A percentile compares a stretch with the other conserved stretches of the same genome.
Conservation (phyloP, 2,329 filamentous ascomycete genomes). For the Catunica adiposa region DNA sequence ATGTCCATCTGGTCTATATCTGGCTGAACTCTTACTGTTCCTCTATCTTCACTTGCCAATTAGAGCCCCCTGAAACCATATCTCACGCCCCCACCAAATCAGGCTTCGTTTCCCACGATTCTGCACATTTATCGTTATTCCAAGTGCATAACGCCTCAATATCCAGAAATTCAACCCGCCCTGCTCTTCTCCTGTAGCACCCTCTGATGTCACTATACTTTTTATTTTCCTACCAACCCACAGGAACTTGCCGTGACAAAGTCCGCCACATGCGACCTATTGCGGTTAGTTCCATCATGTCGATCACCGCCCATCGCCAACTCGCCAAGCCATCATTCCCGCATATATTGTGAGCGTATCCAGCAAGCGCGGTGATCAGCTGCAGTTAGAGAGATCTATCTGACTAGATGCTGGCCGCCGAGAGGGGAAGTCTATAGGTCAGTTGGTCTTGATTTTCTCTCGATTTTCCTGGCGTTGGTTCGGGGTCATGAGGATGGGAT, state of each 20-base stretch:
- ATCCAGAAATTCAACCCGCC: background rate
- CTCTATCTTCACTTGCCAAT: background rate
- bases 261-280: background rate
- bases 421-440: background rate
- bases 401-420: too few relatives aligned
- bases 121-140: background rate
- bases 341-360: too few relatives aligned
- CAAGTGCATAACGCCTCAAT: too few relatives aligned
- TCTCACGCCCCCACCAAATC: background rate
- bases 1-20: background rate
- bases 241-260: background rate
- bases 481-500: too few relatives aligned
- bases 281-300: background rate
- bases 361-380: too few relatives aligned
- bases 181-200: background rate
- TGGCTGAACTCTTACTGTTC: background rate
- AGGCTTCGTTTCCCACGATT: background rate
- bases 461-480: background rate
- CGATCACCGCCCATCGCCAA: background rate
- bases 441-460: background rate
- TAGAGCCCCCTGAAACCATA: background rate
- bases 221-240: background rate
- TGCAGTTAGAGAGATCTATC: background rate
- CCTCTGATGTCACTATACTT: background rate
- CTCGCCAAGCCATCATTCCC: background rate